Conservation (phyloP, 1,284 basidiomycete genomes). For the Ceratobasidium sp. region DNA sequence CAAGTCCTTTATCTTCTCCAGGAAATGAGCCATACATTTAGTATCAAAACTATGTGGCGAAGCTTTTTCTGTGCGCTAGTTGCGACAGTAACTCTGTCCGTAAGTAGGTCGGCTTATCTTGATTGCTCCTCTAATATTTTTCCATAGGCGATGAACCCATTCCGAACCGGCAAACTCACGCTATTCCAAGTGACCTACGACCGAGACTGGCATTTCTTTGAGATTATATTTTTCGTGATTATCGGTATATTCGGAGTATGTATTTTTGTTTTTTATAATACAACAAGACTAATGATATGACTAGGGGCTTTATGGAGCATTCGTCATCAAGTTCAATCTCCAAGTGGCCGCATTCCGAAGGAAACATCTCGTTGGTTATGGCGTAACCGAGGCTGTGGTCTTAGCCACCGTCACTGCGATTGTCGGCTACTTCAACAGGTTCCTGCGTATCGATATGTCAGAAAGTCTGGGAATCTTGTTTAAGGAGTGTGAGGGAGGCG, state of each 20-base stretch:
- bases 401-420: slow-evolving; percentile 91
- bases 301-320: slow-evolving; percentile 95
- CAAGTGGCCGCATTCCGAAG: slow-evolving; percentile 94
- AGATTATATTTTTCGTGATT: slow-evolving; percentile 94
- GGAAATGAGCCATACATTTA: slow-evolving; percentile 99
- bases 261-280: slow-evolving; percentile 26
- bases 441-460: slow-evolving; percentile 97
- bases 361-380: slow-evolving; percentile 85
- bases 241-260: slow-evolving; percentile 94
- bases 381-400: slow-evolving; percentile 87
- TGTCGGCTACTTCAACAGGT: slow-evolving; percentile 94
- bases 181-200: slow-evolving; percentile 98
- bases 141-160: slow-evolving; percentile 93
- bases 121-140: neutral
- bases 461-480: slow-evolving; percentile 97
- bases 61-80: slow-evolving; percentile 97
- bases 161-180: slow-evolving; percentile 97
- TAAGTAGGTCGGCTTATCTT: slow-evolving; percentile 58
- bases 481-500: slow-evolving; percentile 94
- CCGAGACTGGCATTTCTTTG: slow-evolving; percentile 99
- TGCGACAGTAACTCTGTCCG: slow-evolving; percentile 94
- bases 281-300: neutral
- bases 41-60: slow-evolving; percentile 98
- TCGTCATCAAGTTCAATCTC: slow-evolving; percentile 96
- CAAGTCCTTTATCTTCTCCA: slow-evolving; percentile 52